A percentile compares a stretch with the other conserved stretches of the same genome.
Evolutionary conservation across 768 basidiomycete species (phyloP).

Genomic region (Pleurotus tuoliensis): DNA sequence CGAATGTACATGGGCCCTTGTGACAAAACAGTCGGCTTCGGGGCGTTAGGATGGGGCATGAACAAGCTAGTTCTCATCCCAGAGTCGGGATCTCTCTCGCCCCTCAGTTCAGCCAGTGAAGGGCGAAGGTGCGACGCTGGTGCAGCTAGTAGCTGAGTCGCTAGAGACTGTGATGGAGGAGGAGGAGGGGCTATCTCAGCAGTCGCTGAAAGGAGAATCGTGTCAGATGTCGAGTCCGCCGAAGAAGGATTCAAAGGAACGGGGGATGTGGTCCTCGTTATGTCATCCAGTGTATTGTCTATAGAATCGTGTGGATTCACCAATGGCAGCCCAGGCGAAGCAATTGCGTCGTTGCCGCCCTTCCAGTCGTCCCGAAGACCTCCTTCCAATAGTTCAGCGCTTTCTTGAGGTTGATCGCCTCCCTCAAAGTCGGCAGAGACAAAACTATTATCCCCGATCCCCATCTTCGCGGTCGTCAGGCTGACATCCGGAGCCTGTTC

Average conservation of each 20-base stretch:
- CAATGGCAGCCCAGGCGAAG: not conserved
- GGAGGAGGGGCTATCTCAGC: constrained; percentile 9
- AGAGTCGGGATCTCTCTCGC: constrained; percentile 22
- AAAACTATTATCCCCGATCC: constrained; percentile 7
- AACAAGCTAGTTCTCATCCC: constrained; percentile 30
- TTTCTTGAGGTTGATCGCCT: not conserved
- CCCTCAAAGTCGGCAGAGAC: not conserved
- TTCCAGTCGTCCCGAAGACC: not conserved
- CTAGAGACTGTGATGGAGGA: constrained; percentile 11
- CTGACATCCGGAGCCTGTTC: constrained; percentile 20
- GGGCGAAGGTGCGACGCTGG: constrained; percentile 22
- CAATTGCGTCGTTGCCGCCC: not conserved
- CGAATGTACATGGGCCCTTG: constrained; percentile 62
- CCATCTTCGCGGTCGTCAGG: constrained; percentile 5
- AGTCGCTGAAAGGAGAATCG: not conserved
- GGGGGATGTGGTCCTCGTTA: not conserved
- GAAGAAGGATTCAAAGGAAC: too few species aligned
- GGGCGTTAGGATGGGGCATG: constrained; percentile 44
- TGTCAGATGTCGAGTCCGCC: not conserved
- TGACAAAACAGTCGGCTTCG: constrained; percentile 33
- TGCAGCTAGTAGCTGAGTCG: constrained; percentile 11
- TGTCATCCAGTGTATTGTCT: not conserved
- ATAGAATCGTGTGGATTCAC: not conserved
- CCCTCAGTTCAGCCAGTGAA: constrained; percentile 27
- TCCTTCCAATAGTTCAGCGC: not conserved